Evolutionary conservation across 495 filamentous ascomycete genomes (phyloP), one percentile per base, ranked within the genome.

Genomic region (Lasiosphaeriaceae sp.): DNA sequence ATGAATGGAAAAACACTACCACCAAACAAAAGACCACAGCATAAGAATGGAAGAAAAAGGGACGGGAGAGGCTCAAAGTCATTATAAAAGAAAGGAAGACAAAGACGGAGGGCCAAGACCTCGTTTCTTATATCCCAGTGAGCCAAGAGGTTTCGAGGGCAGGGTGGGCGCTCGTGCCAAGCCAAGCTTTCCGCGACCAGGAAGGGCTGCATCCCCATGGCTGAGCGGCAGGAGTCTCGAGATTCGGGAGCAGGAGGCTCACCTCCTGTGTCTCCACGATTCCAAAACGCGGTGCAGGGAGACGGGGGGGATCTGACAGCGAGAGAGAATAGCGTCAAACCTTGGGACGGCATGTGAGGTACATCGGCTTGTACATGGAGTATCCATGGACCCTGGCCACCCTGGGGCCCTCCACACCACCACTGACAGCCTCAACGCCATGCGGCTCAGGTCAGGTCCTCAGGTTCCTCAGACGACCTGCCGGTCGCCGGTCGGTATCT

Each of bases 1-100:
- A 76, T 70, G 74, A 72, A 72, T 58, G 59, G 66, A 70, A 68
- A 56, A 71, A 74, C 72, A 74, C 70, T 71, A 77, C 67, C 75
- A 74, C 71, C 74, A 59, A 47, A 66, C 60, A 47, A 66, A 69
- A 63, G 66, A 72, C 50, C 66, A 61, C 55, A 68, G 47, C 54
- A 66, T 60, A 53, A 56, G 50, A 56, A 60, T 3, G 26, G 26
- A 31, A 48, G 50, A 56, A 59, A n/a, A 57, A 55, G 58, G 60
- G 59, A 52, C 58, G 56, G 59, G 59, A 63, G 57, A 52, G 44
- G 63, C 44, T 37, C 58, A 50, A 51, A 53, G 52, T 44, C 56
- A 54, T 59, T 65, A 66, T 60, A 70, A 63, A 50, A 64, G 52
- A 56, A 56, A 29, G 47, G 54, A 43, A 52, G 46, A 58, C 59